These are phyloP conservation scores for Drechslera avenae DNA, from an alignment of 2,329 filamentous ascomycete species.

Conservation along the genomic window DNA sequence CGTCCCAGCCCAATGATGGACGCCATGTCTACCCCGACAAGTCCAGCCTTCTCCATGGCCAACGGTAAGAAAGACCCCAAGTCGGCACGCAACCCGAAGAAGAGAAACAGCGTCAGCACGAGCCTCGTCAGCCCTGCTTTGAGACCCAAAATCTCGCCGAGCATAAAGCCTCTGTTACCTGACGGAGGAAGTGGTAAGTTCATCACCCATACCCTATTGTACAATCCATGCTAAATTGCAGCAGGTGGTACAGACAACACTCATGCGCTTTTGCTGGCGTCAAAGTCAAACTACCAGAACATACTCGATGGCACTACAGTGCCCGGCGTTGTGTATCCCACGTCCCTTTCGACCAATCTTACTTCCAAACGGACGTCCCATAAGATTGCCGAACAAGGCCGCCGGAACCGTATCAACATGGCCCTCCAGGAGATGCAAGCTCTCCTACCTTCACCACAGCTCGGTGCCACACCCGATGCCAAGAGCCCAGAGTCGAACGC, in stretches of 20 bases:
- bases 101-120: constrained; percentile 61
- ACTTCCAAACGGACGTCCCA: constrained; percentile 97
- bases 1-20: constrained; percentile 59
- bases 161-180: constrained; percentile 87
- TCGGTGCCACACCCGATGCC: constrained; percentile 30
- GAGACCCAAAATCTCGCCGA: constrained; percentile 87
- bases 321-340: constrained; percentile 88
- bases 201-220: neutral
- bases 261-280: constrained; percentile 78
- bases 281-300: constrained; percentile 98
- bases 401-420: constrained; percentile 92
- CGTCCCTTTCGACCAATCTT: constrained; percentile 87
- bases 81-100: constrained; percentile 42
- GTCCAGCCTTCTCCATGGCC: constrained; percentile 38
- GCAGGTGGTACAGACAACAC: constrained; percentile 60
- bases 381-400: constrained; percentile 96
- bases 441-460: constrained; percentile 69
- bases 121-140: constrained; percentile 85
- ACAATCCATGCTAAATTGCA: constrained; percentile 17
- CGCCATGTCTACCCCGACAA: constrained; percentile 58
- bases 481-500: constrained; percentile 48
- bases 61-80: constrained; percentile 42
- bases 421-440: constrained; percentile 90
- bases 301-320: constrained; percentile 92
- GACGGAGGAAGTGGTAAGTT: constrained; percentile 61